Evolutionary conservation across 495 filamentous ascomycete genomes (phyloP).

Genomic region (Penicillium paradoxum): DNA sequence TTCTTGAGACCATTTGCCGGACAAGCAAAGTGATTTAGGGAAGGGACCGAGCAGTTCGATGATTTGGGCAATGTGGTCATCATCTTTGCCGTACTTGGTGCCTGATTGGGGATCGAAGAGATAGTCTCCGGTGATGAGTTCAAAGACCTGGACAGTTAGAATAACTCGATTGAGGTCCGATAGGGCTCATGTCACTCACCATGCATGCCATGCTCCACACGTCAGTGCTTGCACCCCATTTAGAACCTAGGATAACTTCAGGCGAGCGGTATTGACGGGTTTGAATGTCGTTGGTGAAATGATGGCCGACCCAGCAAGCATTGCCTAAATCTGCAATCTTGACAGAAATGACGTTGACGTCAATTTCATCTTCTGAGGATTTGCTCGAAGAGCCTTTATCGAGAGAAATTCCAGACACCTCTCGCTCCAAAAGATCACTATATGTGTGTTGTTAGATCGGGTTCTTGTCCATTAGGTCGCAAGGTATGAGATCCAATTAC

Average conservation of each 20-base stretch:
- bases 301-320: conserved; percentile 96
- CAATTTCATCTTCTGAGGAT: conserved; percentile 43
- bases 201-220: conserved; percentile 99
- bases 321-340: conserved; percentile 99
- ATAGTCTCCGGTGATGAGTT: conserved; percentile 97
- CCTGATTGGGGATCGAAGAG: conserved; percentile 98
- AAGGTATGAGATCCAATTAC: conserved; percentile 25
- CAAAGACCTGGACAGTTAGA: conserved; percentile 67
- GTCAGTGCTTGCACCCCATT: conserved; percentile 98
- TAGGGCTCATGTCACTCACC: conserved; percentile 51
- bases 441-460: conserved; percentile 4
- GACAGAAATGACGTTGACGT: conserved; percentile 81
- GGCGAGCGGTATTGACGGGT: conserved; percentile 96
- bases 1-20: conserved; percentile 96
- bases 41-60: conserved; percentile 95
- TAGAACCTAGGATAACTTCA: conserved; percentile 92
- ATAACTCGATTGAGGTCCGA: background rate
- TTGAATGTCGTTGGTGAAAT: conserved; percentile 99
- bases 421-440: conserved; percentile 84
- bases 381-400: conserved; percentile 59
- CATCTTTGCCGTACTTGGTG: conserved; percentile 99
- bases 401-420: conserved; percentile 91
- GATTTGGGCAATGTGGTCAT: conserved; percentile 99
- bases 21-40: conserved; percentile 82
- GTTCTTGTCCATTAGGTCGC: background rate